Base-by-base conservation (phyloP, 2,329 filamentous ascomycete genomes). In the Claviceps quebecensis region DNA sequence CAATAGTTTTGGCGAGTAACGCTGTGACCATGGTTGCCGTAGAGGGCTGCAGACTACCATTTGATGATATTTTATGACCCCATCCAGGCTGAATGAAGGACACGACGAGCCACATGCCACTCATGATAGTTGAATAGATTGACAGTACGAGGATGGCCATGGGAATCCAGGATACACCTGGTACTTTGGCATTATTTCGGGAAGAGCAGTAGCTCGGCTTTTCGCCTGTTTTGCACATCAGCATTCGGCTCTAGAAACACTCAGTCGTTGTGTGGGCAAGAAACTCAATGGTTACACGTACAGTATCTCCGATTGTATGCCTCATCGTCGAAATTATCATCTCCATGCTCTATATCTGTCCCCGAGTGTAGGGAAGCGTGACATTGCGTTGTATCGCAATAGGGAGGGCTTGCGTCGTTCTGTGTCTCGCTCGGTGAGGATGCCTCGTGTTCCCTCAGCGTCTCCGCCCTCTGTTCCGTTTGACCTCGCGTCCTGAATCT, bases 1-100 rank as follows among this genome's bases (percentile, higher is more conserved):
- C 87, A 47, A 90, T 86, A 0, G 83, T 77, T 65, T 90, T 91
- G 7, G 86, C 84, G 37, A 87, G 69, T 2, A 87, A 65, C 0
- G 84, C 77, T n/a, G 79, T 81, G 1, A 90, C 60, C 1, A 86
- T 65, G 0, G 79, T 81, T 0, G 86, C 86, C 1, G 79, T 83
- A 0, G 80, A 75, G 0, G 82, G 80, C 0, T 70, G 69, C 16
- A 90, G 59, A 13, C 74, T 67, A 5, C 71, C 73, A 13, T 72
- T 72, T 1, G 70, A 70, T 0, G 72, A 73, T 45, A 89, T 81
- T 2, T 57, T 63, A 9, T 68, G 68, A 8, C 81, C 81, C 65
- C 80, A 89, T 54, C 77, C 69, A 0, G 83, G 84, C 53, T 80
- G 80, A 1, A 70, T 61, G 11, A 86, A 65, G 0, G 84, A 80